These are phyloP conservation scores for Stromatinia cepivora DNA, from an alignment of 2,329 filamentous ascomycete species.

Conservation along the genomic window DNA sequence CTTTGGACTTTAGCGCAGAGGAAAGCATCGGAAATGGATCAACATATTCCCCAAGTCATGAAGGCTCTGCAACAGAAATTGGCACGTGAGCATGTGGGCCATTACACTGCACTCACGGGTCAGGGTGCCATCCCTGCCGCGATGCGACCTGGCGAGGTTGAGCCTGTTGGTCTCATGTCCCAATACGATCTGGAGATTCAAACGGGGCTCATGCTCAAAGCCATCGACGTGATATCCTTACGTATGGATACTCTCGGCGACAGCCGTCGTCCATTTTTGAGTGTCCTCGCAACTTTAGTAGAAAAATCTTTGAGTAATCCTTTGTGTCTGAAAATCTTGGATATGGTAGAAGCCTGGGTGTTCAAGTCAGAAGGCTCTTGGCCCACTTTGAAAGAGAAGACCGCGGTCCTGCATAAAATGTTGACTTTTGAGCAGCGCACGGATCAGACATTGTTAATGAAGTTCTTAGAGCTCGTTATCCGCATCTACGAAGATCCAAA, in stretches of 20 bases:
- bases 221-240: conserved; percentile 86
- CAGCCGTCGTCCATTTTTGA: conserved; percentile 88
- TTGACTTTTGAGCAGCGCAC: conserved; percentile 84
- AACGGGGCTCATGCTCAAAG: conserved; percentile 88
- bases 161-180: conserved; percentile 59
- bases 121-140: conserved; percentile 46
- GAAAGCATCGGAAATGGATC: conserved; percentile 83
- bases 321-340: conserved; percentile 88
- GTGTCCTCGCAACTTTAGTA: conserved; percentile 89
- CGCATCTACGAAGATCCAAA: conserved; percentile 98
- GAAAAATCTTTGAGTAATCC: conserved; percentile 88
- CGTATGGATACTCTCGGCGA: conserved; percentile 93
- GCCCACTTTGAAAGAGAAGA: conserved; percentile 98
- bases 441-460: conserved; percentile 82
- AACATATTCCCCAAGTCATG: conserved; percentile 85
- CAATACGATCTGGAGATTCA: conserved; percentile 84
- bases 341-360: conserved; percentile 94
- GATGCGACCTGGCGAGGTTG: conserved; percentile 48
- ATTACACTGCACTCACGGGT: conserved; percentile 60
- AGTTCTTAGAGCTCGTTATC: conserved; percentile 94
- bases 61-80: conserved; percentile 91
- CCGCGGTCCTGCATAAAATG: conserved; percentile 99
- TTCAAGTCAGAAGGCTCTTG: conserved; percentile 94
- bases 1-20: conserved; percentile 88
- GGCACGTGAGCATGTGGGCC: conserved; percentile 87